Evolutionary conservation across 148 eudicot species (phyloP).

Genomic region (Chenopodium berlandieri): DNA sequence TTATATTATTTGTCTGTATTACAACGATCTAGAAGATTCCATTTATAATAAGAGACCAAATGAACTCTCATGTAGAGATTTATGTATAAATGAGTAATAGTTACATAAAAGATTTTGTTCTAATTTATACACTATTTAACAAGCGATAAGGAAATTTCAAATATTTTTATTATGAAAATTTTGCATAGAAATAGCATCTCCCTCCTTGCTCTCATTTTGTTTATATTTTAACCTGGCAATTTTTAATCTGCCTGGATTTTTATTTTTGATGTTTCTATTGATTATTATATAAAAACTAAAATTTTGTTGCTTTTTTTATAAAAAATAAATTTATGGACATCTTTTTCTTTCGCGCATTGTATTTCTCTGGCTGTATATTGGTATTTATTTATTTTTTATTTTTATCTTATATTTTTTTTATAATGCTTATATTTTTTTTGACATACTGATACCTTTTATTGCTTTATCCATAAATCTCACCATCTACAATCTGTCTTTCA

Average conservation of each 20-base stretch:
- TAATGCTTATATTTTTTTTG: background rate
- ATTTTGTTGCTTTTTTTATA: background rate
- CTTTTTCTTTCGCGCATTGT: too few relatives aligned
- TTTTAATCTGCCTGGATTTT: background rate
- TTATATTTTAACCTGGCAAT: background rate
- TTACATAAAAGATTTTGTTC: background rate
- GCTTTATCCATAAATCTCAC: background rate
- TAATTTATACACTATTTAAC: background rate
- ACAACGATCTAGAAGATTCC: background rate
- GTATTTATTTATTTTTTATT: background rate
- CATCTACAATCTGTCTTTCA: conserved; percentile 30
- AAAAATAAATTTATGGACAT: background rate
- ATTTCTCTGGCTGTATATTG: background rate
- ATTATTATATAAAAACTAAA: background rate
- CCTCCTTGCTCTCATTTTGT: background rate
- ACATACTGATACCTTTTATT: conserved; percentile 3
- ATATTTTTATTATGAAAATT: background rate
- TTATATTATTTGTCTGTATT: background rate
- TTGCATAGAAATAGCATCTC: background rate
- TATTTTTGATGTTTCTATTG: background rate
- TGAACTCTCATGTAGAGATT: background rate
- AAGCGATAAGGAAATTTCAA: background rate
- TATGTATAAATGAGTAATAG: background rate
- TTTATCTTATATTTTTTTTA: too few relatives aligned
- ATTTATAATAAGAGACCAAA: background rate